Evolutionary conservation across 2,329 filamentous ascomycete species (phyloP), one percentile per base, ranked within the genome.

Genomic region (Aspergillus sp.): DNA sequence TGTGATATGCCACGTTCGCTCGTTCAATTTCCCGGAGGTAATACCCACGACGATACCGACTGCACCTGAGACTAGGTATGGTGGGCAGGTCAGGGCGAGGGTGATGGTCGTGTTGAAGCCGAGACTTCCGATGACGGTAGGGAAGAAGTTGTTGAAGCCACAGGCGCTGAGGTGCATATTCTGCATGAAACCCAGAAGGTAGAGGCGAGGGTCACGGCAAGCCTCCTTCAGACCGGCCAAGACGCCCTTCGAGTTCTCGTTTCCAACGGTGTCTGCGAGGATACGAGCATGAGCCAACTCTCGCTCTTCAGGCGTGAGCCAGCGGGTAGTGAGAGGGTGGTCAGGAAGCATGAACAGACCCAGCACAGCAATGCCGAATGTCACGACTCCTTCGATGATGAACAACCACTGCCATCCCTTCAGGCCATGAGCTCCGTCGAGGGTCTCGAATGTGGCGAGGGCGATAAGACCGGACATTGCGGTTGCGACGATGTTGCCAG

Each of bases 401-500:
- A 31, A 31, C 8, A 31, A 3, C 27, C 27, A 31, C 25, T 27
- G 37, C 50, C 50, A 52, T 1, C 50, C 50, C 9, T 43, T 43
- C 9, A 52, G 39, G 3, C 50, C 50, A 15, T 52, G 50, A 6
- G 8, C 9, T 4, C 50, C 50, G 12, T 52, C 50, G 4, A 52
- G 39, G 0, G 46, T 49, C 17, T 52, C 37, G 4, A 52, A 44
- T 7, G 39, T 52, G 4, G 50, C 50, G 49, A 79, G 70, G 43
- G 77, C 76, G 23, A 63, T 68, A 62, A 87, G 76, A 0, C 82
- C 82, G 0, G 82, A 84, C 65, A 86, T 86, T 50, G 83, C 82
- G 48, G 83, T 84, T 41, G 83, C 84, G 62, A 86, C 79, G 60
- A 85, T 78, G 64, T 84, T 85, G 1, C 83, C 82, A 31, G 27